A percentile compares a stretch with the other conserved stretches of the same genome.
These are phyloP conservation scores for Ambrosiella xylebori DNA, from an alignment of 2,329 filamentous ascomycete species.

Conservation along the genomic window DNA sequence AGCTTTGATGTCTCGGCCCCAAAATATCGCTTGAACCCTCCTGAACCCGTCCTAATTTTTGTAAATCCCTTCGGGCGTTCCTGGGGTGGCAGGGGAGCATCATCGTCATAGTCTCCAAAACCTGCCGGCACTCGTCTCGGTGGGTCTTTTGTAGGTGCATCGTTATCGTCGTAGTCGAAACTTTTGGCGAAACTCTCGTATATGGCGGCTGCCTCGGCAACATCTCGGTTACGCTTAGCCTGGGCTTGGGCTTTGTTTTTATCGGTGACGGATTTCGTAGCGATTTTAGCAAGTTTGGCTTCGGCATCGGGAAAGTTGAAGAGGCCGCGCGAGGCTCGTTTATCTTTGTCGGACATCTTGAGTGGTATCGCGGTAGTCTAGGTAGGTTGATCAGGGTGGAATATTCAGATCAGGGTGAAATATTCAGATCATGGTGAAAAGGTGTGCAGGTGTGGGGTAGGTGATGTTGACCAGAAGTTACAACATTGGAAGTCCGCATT, in stretches of 20 bases:
- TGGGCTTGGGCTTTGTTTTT: slow-evolving; percentile 77
- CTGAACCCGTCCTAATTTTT: slow-evolving; percentile 13
- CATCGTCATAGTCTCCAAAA: background rate
- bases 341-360: background rate
- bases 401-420: no score
- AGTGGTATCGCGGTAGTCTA: background rate
- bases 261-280: slow-evolving; percentile 77
- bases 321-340: background rate
- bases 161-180: slow-evolving; percentile 45
- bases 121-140: background rate
- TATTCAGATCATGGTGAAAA: no score
- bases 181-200: slow-evolving; percentile 78
- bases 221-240: slow-evolving; percentile 69
- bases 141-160: slow-evolving; percentile 18
- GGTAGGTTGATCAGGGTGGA: background rate
- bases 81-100: background rate
- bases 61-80: slow-evolving; percentile 5
- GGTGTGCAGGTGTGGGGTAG: no score
- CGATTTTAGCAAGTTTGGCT: slow-evolving; percentile 60
- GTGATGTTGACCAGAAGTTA: no score
- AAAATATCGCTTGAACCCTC: slow-evolving; percentile 45
- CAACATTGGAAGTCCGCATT: no score
- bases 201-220: slow-evolving; percentile 71
- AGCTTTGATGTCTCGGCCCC: slow-evolving; percentile 27
- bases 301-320: slow-evolving; percentile 53